Evolutionary conservation across 441 rosid genomes (phyloP).

Genomic region (Croton setiger): DNA sequence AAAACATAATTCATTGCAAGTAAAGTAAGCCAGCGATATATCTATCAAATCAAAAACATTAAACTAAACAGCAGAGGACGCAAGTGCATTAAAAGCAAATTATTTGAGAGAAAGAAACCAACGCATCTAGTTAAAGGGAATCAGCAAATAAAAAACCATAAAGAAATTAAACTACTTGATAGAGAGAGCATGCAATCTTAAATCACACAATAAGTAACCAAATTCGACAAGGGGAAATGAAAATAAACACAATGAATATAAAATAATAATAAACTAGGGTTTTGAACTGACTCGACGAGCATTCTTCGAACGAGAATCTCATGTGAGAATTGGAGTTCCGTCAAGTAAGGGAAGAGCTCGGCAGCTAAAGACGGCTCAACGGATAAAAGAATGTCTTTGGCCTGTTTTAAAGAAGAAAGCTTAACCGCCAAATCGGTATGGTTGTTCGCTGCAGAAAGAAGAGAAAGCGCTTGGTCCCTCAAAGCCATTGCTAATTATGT

Average conservation of each 20-base stretch:
- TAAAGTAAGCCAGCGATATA: background rate
- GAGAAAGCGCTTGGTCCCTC: conserved; percentile 75
- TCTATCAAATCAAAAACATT: no score
- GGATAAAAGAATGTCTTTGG: conserved; percentile 66
- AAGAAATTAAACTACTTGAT: background rate
- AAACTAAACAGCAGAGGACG: background rate
- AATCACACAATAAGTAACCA: background rate
- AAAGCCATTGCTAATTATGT: conserved; percentile 37
- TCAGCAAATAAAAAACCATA: background rate
- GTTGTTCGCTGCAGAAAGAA: conserved; percentile 82
- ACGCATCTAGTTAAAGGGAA: background rate
- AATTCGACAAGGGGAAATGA: background rate
- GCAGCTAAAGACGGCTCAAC: conserved; percentile 66
- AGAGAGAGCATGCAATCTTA: background rate
- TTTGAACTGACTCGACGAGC: conserved; percentile 74
- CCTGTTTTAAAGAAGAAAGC: conserved; percentile 90
- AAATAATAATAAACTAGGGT: conserved; percentile 26
- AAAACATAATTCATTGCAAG: background rate
- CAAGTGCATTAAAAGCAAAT: background rate
- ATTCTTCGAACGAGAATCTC: conserved; percentile 75
- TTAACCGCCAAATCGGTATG: conserved; percentile 90
- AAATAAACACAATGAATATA: background rate
- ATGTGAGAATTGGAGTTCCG: conserved; percentile 77
- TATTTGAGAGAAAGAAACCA: no score
- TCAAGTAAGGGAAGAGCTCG: conserved; percentile 76